A percentile compares a stretch with the other conserved stretches of the same genome.
These are phyloP conservation scores for Pythium rishiriense DNA, from an alignment of 352 stramenopile species.

Conservation along the genomic window DNA sequence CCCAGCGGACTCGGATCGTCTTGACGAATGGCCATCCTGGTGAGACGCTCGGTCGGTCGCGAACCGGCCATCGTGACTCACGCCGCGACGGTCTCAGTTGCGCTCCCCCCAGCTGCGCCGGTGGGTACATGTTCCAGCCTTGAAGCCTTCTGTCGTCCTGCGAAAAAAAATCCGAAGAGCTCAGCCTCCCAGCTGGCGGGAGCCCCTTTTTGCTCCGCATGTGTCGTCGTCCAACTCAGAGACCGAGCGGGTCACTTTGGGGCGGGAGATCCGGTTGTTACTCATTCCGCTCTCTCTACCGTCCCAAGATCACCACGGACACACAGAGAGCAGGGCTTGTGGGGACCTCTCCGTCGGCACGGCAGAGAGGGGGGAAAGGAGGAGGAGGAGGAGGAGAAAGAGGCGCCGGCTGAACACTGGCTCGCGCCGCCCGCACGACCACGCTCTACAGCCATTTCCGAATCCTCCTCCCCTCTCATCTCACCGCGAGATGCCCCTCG, in stretches of 20 bases:
- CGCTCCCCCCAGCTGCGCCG: background rate
- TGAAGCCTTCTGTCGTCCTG: background rate
- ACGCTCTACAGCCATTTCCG: conserved; percentile 11
- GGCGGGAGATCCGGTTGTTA: background rate
- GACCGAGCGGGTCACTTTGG: no score
- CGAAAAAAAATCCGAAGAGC: background rate
- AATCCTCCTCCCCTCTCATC: conserved; percentile 22
- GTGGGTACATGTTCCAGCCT: conserved; percentile 1
- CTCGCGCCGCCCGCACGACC: no score
- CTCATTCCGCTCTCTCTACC: background rate
- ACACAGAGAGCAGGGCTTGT: no score
- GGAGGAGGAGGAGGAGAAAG: background rate
- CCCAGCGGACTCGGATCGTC: background rate
- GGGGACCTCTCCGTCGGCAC: background rate
- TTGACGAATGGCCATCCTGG: conserved; percentile 13
- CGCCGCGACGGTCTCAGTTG: background rate
- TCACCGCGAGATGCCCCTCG: conserved; percentile 25
- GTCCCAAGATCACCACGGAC: no score
- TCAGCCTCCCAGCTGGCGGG: background rate
- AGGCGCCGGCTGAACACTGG: background rate
- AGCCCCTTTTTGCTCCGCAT: background rate
- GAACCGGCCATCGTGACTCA: conserved; percentile 12
- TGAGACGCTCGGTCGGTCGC: conserved; percentile 2
- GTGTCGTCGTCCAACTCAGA: background rate
- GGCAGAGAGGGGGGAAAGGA: background rate